These are phyloP conservation scores for Aspergillus brasiliensis DNA, from an alignment of 2,329 filamentous ascomycete species.

Conservation along the genomic window DNA sequence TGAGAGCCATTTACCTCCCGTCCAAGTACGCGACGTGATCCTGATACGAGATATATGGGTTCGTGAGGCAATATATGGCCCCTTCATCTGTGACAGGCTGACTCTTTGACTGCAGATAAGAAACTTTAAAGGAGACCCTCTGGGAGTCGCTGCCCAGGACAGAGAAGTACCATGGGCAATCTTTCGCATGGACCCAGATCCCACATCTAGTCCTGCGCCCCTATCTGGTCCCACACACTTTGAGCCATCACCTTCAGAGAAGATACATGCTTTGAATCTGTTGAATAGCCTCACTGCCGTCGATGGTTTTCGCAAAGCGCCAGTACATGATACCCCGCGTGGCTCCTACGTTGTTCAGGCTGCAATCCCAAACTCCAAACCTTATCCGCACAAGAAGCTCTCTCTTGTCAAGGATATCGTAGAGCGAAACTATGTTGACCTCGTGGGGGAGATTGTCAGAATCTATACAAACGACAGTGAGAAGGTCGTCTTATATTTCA, in stretches of 20 bases:
- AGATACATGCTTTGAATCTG: constrained; percentile 29
- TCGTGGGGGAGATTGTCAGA: constrained; percentile 72
- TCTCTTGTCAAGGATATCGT: constrained; percentile 65
- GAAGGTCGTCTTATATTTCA: constrained; percentile 68
- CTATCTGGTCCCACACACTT: constrained; percentile 32
- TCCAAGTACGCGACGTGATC: constrained; percentile 63
- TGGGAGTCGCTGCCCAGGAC: constrained; percentile 31
- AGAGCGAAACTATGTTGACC: constrained; percentile 62
- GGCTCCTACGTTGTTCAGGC: constrained; percentile 6
- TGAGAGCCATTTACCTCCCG: constrained; percentile 45
- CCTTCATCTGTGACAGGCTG: not conserved
- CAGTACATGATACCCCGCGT: not conserved
- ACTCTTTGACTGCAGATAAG: constrained; percentile 20
- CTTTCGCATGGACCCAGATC: constrained; percentile 32
- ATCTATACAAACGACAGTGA: constrained; percentile 49
- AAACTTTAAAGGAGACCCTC: constrained; percentile 20
- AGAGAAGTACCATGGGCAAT: constrained; percentile 37
- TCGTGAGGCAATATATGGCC: constrained; percentile 13
- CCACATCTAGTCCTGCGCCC: constrained; percentile 21
- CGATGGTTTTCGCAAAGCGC: constrained; percentile 14
- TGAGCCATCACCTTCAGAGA: constrained; percentile 32
- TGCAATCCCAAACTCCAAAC: constrained; percentile 8
- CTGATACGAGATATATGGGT: constrained; percentile 63
- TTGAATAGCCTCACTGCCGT: constrained; percentile 22
- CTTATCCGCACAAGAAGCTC: constrained; percentile 42